Conservation (phyloP, 768 basidiomycete genomes). For the Lyophyllum semitale region DNA sequence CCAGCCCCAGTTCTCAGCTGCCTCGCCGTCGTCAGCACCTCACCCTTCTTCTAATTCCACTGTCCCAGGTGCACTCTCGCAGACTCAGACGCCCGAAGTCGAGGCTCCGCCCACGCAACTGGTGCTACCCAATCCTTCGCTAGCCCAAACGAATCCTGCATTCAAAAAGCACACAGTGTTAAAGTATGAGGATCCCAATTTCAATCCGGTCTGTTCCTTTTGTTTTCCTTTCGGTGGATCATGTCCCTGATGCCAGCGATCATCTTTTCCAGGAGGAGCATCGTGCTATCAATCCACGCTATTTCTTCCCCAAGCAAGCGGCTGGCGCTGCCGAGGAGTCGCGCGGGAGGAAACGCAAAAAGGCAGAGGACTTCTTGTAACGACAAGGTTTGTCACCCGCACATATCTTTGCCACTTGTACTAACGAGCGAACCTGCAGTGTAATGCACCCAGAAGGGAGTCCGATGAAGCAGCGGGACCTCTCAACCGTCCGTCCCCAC, state of each 20-base stretch:
- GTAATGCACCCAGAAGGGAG: not conserved
- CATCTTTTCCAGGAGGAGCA: constrained; percentile 66
- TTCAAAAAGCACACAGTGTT: constrained; percentile 78
- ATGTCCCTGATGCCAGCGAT: not conserved
- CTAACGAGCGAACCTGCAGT: not conserved
- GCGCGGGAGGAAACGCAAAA: constrained; percentile 81
- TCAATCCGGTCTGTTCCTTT: constrained; percentile 62
- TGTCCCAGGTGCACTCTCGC: not conserved
- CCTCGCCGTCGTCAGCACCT: constrained; percentile 4
- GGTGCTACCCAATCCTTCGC: constrained; percentile 55
- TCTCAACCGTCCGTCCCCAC: constrained; percentile 35
- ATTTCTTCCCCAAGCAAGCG: constrained; percentile 53
- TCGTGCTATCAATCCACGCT: constrained; percentile 65
- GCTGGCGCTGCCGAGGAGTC: constrained; percentile 52
- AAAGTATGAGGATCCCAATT: constrained; percentile 77
- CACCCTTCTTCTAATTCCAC: constrained; percentile 15
- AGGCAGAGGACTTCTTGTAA: constrained; percentile 84
- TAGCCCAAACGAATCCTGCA: constrained; percentile 67
- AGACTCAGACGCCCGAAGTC: constrained; percentile 10
- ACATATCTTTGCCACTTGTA: not conserved
- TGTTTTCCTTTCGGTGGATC: not conserved
- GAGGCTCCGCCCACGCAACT: constrained; percentile 30
- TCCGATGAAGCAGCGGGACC: constrained; percentile 9
- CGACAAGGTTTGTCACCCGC: not conserved
- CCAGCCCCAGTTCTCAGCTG: constrained; percentile 8